Conservation (phyloP, 208 protist genomes). For the Naegleria gruberi region DNA sequence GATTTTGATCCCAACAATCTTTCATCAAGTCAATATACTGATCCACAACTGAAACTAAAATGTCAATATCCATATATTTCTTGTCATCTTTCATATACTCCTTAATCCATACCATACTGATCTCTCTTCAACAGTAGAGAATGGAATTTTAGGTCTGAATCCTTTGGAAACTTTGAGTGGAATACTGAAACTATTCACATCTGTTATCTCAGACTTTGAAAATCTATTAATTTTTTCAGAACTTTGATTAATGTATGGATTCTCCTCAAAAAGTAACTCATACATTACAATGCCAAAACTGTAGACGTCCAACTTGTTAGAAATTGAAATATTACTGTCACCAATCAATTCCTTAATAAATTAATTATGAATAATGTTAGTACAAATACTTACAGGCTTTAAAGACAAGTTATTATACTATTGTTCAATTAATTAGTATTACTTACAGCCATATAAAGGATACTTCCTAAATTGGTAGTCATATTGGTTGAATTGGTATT, state of each 20-base stretch:
- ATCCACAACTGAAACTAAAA: background rate
- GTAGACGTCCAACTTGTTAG: background rate
- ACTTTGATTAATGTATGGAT: background rate
- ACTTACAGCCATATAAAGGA: background rate
- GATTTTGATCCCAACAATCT: background rate
- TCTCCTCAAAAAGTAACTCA: background rate
- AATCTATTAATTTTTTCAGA: background rate
- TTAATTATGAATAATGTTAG: no score
- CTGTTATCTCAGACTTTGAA: background rate
- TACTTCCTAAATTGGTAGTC: background rate
- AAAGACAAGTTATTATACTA: no score
- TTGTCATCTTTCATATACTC: background rate
- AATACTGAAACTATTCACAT: background rate
- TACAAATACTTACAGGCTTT: no score
- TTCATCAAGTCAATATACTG: conserved; percentile 3
- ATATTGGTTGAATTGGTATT: background rate
- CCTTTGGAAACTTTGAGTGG: background rate
- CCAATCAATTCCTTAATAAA: background rate
- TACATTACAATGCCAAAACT: conserved; percentile 6
- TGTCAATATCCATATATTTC: background rate
- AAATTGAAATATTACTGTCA: background rate
- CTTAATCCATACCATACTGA: background rate
- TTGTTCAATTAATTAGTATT: no score
- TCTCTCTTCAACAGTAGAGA: background rate
- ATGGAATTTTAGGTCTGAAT: background rate